These are phyloP conservation scores for Lentinula lateritia DNA, from an alignment of 768 basidiomycete species.

Conservation along the genomic window DNA sequence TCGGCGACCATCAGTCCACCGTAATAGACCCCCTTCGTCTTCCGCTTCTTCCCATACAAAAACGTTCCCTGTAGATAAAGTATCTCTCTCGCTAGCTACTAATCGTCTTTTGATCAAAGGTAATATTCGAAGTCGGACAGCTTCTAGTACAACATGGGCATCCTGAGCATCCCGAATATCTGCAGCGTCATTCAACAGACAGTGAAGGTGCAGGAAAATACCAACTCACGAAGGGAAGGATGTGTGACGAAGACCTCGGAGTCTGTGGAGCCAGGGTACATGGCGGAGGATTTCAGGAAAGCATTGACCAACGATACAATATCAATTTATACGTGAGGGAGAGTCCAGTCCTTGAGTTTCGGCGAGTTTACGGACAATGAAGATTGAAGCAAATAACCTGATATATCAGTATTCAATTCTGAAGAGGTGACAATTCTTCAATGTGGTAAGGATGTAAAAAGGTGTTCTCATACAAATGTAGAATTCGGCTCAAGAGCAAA, in stretches of 20 bases:
- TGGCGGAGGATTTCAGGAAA: neutral
- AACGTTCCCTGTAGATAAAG: slow-evolving; percentile 66
- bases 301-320: neutral
- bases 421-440: neutral
- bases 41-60: slow-evolving; percentile 87
- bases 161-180: slow-evolving; percentile 79
- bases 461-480: neutral
- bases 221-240: slow-evolving; percentile 39
- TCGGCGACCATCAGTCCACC: slow-evolving; percentile 80
- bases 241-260: slow-evolving; percentile 30
- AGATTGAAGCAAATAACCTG: slow-evolving; percentile 5
- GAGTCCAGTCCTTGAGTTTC: neutral
- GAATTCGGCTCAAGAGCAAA: neutral
- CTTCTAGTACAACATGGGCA: slow-evolving; percentile 72
- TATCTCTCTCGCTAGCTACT: slow-evolving; percentile 64
- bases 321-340: neutral
- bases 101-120: slow-evolving; percentile 69
- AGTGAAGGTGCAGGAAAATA: neutral
- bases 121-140: slow-evolving; percentile 63
- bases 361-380: slow-evolving; percentile 3
- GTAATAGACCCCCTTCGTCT: slow-evolving; percentile 55
- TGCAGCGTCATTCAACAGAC: slow-evolving; percentile 17
- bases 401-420: slow-evolving; percentile 5
- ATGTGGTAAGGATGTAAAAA: neutral
- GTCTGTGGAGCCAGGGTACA: neutral